Percentiles rank a stretch among this genome's conserved stretches.
Conservation (phyloP, 2,329 filamentous ascomycete genomes). For the Claviceps digitariae region DNA sequence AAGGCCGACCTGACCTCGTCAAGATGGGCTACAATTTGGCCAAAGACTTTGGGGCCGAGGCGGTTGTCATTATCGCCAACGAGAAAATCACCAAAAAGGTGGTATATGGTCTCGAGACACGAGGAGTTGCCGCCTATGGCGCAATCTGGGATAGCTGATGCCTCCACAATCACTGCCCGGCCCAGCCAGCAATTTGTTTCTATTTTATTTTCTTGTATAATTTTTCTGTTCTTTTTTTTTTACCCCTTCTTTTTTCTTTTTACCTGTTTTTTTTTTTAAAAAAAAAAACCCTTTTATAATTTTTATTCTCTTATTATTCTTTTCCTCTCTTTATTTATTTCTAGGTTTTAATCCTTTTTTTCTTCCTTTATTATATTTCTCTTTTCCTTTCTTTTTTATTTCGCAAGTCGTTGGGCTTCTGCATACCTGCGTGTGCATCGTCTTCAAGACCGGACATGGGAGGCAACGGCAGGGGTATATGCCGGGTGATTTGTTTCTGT, state of each 20-base stretch:
- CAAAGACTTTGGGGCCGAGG: conserved; percentile 46
- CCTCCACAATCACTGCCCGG: background rate
- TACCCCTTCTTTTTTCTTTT: background rate
- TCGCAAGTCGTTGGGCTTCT: too few relatives aligned
- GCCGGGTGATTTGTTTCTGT: background rate
- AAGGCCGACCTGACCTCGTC: conserved; percentile 45
- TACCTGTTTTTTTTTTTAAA: background rate
- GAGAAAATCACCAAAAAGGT: conserved; percentile 52
- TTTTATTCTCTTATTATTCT: background rate
- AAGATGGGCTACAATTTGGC: conserved; percentile 37
- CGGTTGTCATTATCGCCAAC: conserved; percentile 62
- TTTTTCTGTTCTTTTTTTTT: background rate
- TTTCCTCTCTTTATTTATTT: background rate
- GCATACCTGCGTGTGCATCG: background rate
- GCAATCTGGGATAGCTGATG: conserved; percentile 53
- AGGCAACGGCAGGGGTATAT: background rate
- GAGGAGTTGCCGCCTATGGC: conserved; percentile 55
- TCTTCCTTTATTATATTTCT: background rate
- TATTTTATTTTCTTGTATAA: background rate
- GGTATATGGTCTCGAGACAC: conserved; percentile 53
- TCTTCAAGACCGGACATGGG: background rate
- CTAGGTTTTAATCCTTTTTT: background rate
- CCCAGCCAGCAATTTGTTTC: background rate
- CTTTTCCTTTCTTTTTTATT: background rate
- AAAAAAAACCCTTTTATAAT: too few relatives aligned